Conservation (phyloP, 768 basidiomycete genomes). For the Lactarius akahatsu region DNA sequence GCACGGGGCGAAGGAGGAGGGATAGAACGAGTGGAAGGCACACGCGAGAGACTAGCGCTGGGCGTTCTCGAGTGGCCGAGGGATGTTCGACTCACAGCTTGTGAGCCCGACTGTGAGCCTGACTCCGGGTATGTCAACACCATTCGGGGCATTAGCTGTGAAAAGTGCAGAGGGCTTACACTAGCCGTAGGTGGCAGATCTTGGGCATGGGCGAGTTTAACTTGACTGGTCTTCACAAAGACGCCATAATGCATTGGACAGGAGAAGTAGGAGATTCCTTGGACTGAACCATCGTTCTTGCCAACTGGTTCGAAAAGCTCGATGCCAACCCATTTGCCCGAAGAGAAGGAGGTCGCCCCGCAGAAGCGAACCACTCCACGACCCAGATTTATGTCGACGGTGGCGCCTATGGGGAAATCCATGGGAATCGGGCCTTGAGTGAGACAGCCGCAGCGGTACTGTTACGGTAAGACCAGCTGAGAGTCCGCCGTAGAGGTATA, state of each 20-base stretch:
- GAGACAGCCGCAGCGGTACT: not conserved
- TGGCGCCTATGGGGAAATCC: conserved; percentile 61
- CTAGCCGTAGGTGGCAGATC: not conserved
- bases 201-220: conserved; percentile 52
- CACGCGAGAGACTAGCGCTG: conserved; percentile 23
- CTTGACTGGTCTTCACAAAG: conserved; percentile 85
- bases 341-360: conserved; percentile 78
- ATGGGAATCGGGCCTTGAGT: conserved; percentile 26
- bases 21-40: conserved; percentile 23
- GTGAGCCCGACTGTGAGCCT: conserved; percentile 18
- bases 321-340: conserved; percentile 94
- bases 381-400: conserved; percentile 79
- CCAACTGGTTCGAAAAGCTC: conserved; percentile 81
- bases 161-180: conserved; percentile 8
- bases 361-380: conserved; percentile 84
- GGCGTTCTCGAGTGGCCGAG: conserved; percentile 24
- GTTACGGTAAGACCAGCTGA: not conserved
- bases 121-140: conserved; percentile 13
- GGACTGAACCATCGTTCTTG: conserved; percentile 94
- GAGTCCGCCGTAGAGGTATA: not conserved
- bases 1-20: conserved; percentile 27
- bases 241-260: conserved; percentile 80
- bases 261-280: conserved; percentile 76
- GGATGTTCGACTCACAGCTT: not conserved
- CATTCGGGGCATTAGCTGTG: not conserved